These are phyloP conservation scores for Leccinum variabile DNA, from an alignment of 1,284 basidiomycete genomes.

Conservation along the genomic window DNA sequence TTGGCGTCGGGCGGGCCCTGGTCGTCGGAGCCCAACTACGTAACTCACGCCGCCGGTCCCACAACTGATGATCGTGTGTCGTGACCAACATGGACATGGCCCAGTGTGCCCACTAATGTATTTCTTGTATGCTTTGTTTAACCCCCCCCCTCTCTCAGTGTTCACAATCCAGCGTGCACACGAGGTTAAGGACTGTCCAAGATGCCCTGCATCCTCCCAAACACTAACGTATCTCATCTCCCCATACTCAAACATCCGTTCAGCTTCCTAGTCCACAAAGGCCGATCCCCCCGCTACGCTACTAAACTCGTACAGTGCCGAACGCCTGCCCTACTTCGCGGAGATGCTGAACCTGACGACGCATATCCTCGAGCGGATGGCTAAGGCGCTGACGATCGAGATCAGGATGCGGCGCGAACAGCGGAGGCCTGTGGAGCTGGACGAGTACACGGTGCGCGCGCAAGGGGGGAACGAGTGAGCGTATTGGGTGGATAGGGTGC, in stretches of 20 bases:
- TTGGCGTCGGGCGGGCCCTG: no score
- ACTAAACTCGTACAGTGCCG: slow-evolving; percentile 28
- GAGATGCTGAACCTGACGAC: slow-evolving; percentile 37
- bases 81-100: slow-evolving; percentile 8
- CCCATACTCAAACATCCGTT: slow-evolving; percentile 15
- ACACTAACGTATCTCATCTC: no score
- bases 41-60: not conserved
- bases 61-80: no score
- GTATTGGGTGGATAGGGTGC: not conserved
- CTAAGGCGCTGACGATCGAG: not conserved
- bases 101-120: slow-evolving; percentile 11
- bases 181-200: slow-evolving; percentile 45
- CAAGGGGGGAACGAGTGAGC: not conserved
- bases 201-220: slow-evolving; percentile 35
- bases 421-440: not conserved
- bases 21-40: no score
- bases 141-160: slow-evolving; percentile 27
- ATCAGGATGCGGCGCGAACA: not conserved
- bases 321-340: not conserved
- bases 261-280: slow-evolving; percentile 29
- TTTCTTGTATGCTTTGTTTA: no score
- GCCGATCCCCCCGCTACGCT: slow-evolving; percentile 31
- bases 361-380: not conserved
- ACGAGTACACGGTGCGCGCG: not conserved
- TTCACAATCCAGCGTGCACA: slow-evolving; percentile 47